Evolutionary conservation across 1,284 basidiomycete species (phyloP), one percentile per base, ranked within the genome.

Genomic region (Tylopilus sp.): DNA sequence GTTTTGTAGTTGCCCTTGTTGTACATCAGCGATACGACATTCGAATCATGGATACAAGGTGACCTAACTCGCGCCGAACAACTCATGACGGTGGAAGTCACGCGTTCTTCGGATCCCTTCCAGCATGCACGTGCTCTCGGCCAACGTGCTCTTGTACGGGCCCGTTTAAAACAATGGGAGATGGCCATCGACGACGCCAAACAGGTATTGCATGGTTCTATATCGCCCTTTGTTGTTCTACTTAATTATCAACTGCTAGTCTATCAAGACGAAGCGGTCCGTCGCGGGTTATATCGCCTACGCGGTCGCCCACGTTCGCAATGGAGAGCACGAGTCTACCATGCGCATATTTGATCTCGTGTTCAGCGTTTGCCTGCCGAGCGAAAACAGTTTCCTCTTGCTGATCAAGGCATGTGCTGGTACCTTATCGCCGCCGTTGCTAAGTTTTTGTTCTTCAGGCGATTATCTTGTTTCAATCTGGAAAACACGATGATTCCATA

Each of bases 331-430:
- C 6, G 41, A 41, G 2, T 25, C 30, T 1, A 41, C 11, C 4
- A 11, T 55, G 7, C 21, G 15, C 6, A 26, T n/a, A 9, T 44
- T 55, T 16, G 52, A 55, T 18, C 21, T 41, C 9, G 53, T 34
- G 19, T 55, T 51, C 28, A 21, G n/a, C 9, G 41, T 36, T 2
- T 21, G 25, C 29, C 16, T 28, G 9, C n/a, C 28, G 10, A n/a
- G 19, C 8, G 52, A 52, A 19, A 38, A n/a, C 9, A 38, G 9
- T 3, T 26, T 41, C 21, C 19, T 52, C 7, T 31, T 52, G 15
- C 34, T 55, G n/a, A 44, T 53, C 41, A 53, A 55, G 47, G 52
- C 41, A 38, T 30, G 33, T 16, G 5, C 2, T 6, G 2, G 19
- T 5, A 8, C 5, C 15, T 18, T 4, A 6, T 42, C 21, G 28